phyloP scores from a whole-genome alignment of 495 filamentous ascomycete species.

The Aspergillus sparsus region DNA sequence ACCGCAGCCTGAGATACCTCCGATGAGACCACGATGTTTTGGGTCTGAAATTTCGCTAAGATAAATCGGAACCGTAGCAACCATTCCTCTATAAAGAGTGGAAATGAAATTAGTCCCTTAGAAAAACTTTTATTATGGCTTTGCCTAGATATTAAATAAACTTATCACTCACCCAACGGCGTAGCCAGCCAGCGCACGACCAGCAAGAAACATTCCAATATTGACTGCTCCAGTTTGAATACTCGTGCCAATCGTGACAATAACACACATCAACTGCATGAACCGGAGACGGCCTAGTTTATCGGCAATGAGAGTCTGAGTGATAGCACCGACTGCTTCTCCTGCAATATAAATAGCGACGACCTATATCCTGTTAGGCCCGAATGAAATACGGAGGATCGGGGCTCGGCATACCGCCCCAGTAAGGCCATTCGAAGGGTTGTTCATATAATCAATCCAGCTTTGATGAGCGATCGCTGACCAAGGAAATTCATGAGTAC shows the following conservation, averaged over 20 bases:
- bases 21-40: slow-evolving; percentile 55
- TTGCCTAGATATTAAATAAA: neutral
- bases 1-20: slow-evolving; percentile 59
- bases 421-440: slow-evolving; percentile 55
- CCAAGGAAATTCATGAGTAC: neutral
- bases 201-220: slow-evolving; percentile 61
- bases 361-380: slow-evolving; percentile 33
- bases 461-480: slow-evolving; percentile 60
- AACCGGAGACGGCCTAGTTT: slow-evolving; percentile 58
- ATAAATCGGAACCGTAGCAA: slow-evolving; percentile 60
- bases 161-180: slow-evolving; percentile 50
- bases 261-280: slow-evolving; percentile 58
- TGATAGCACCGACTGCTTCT: slow-evolving; percentile 54
- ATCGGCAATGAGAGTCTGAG: slow-evolving; percentile 56
- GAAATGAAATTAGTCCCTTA: neutral
- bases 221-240: slow-evolving; percentile 60
- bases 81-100: slow-evolving; percentile 43
- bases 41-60: slow-evolving; percentile 60
- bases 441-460: slow-evolving; percentile 60
- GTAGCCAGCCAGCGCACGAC: slow-evolving; percentile 55
- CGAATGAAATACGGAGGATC: neutral
- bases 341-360: slow-evolving; percentile 63
- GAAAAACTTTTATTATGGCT: neutral
- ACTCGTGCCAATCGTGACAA: slow-evolving; percentile 57
- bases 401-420: slow-evolving; percentile 47